These are phyloP conservation scores for Rhodamnia rubescens DNA, from an alignment of 345 rosid genomes.

Conservation along the genomic window DNA sequence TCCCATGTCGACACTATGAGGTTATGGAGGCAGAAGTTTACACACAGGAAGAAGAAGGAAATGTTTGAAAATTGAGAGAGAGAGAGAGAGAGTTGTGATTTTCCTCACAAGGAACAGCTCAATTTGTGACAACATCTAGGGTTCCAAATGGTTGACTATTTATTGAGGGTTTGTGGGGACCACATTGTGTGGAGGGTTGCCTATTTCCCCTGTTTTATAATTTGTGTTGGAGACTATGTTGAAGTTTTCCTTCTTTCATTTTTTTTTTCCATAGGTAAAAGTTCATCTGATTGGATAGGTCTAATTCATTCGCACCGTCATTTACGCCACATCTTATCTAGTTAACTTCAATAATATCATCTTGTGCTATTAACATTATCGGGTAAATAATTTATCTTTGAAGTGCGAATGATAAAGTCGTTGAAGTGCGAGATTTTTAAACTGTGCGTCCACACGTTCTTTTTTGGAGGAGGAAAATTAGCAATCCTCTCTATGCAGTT, in stretches of 20 bases:
- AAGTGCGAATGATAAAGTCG: background rate
- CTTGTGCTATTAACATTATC: fast-evolving
- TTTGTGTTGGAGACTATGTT: background rate
- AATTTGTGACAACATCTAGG: background rate
- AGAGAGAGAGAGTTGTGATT: background rate
- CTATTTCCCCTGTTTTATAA: background rate
- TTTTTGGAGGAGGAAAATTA: background rate
- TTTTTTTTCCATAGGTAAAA: background rate
- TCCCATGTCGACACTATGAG: conserved; percentile 79
- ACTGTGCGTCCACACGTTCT: background rate
- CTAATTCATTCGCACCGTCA: background rate
- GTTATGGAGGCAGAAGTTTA: background rate
- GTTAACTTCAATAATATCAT: background rate
- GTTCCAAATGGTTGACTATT: background rate
- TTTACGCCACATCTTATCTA: background rate
- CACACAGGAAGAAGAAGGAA: background rate
- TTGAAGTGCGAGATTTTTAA: background rate
- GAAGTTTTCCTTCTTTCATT: background rate
- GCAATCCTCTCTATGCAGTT: background rate
- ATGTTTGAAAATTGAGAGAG: background rate
- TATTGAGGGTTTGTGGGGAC: background rate
- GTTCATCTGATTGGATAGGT: background rate
- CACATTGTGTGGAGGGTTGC: background rate
- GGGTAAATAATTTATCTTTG: background rate
- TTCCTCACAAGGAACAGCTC: background rate